Conservation (phyloP, 2,329 filamentous ascomycete species). For the Arthrocladium fulminans region DNA sequence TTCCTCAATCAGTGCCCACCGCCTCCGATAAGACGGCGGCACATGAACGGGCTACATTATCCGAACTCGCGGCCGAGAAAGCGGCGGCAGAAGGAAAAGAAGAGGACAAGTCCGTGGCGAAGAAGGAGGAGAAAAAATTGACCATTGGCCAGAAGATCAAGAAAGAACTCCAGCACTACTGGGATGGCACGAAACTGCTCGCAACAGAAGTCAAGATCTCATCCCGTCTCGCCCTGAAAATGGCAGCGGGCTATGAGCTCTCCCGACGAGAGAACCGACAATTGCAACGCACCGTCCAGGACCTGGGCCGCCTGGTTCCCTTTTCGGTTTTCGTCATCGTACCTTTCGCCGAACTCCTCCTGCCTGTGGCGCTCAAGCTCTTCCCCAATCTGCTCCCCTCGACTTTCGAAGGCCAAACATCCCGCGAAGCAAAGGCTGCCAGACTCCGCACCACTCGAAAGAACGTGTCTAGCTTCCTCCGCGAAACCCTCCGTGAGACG, state of each 20-base stretch:
- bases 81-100: conserved; percentile 31
- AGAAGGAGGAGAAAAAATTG: conserved; percentile 74
- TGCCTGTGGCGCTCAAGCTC: conserved; percentile 76
- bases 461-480: conserved; percentile 84
- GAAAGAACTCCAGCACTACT: conserved; percentile 88
- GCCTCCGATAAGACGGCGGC: conserved; percentile 40
- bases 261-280: conserved; percentile 85
- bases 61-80: conserved; percentile 57
- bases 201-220: conserved; percentile 90
- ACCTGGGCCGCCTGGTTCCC: conserved; percentile 82
- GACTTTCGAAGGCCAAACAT: conserved; percentile 88
- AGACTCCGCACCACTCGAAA: conserved; percentile 77
- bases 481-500: conserved; percentile 83
- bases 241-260: conserved; percentile 95
- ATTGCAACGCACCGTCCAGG: conserved; percentile 84
- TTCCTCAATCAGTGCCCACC: conserved; percentile 31
- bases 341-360: conserved; percentile 82
- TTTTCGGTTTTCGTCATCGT: conserved; percentile 97
- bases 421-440: conserved; percentile 79
- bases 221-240: conserved; percentile 82
- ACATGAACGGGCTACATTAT: conserved; percentile 43
- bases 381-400: conserved; percentile 97
- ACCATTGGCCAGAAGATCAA: conserved; percentile 89
- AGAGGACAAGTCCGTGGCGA: conserved; percentile 49
- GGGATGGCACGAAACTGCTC: conserved; percentile 94